A percentile compares a stretch with the other conserved stretches of the same genome.
Conservation (phyloP, 331 rosid genomes). For the Quercus tomentella region DNA sequence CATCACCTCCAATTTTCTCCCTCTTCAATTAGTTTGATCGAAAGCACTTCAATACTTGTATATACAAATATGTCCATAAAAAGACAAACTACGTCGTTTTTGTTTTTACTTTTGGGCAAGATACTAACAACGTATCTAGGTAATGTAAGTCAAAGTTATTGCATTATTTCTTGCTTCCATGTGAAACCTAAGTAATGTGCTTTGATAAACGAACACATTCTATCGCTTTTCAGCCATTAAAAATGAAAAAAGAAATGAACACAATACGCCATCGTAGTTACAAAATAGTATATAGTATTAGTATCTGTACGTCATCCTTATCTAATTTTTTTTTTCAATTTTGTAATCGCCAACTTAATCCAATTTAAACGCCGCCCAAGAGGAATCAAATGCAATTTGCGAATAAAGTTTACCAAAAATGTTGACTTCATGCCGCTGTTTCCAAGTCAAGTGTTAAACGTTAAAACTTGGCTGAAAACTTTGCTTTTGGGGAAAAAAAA, state of each 20-base stretch:
- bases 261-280: background rate
- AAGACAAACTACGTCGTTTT: background rate
- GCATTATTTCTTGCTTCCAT: too few relatives aligned
- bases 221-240: too few relatives aligned
- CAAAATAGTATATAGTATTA: background rate
- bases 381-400: slow-evolving; percentile 17
- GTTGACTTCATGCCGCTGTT: slow-evolving; percentile 14
- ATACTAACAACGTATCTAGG: background rate
- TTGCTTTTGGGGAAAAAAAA: background rate
- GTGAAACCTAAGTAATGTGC: background rate
- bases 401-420: background rate
- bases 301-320: background rate
- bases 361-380: background rate
- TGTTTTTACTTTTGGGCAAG: background rate
- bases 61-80: background rate
- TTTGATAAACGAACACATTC: background rate
- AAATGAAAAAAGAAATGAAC: background rate
- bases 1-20: too few relatives aligned
- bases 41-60: background rate
- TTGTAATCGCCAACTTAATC: background rate
- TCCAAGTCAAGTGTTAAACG: background rate
- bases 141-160: background rate
- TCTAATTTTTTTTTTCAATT: background rate
- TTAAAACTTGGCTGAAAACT: background rate
- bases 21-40: background rate